These are phyloP conservation scores for Lipomyces kockii DNA, from an alignment of 805 yeast species.

Conservation along the genomic window DNA sequence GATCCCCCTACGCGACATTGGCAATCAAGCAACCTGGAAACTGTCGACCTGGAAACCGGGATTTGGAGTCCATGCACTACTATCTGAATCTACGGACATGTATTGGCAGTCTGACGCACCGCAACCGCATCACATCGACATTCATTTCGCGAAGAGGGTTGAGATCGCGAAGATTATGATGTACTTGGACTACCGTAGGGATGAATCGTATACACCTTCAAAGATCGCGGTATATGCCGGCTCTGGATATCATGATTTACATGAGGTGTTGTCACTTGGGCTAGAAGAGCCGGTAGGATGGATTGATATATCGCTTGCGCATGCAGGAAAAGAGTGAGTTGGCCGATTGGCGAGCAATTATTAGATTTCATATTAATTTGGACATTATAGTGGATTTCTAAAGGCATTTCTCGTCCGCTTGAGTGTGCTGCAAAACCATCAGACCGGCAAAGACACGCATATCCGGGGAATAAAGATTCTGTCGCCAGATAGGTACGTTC, in stretches of 20 bases:
- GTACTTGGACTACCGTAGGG: slow-evolving; percentile 70
- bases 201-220: slow-evolving; percentile 93
- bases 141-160: slow-evolving; percentile 80
- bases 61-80: slow-evolving; percentile 68
- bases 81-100: slow-evolving; percentile 65
- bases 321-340: slow-evolving; percentile 53
- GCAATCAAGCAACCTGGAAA: slow-evolving; percentile 82
- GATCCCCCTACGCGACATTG: slow-evolving; percentile 56
- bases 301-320: slow-evolving; percentile 66
- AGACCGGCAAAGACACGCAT: slow-evolving; percentile 95
- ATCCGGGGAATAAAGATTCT: slow-evolving; percentile 72
- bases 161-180: slow-evolving; percentile 68
- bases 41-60: slow-evolving; percentile 78
- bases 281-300: slow-evolving; percentile 77
- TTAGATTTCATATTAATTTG: neutral
- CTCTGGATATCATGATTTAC: slow-evolving; percentile 75
- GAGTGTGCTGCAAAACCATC: slow-evolving; percentile 76
- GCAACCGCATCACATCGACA: slow-evolving; percentile 81
- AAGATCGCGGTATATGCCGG: slow-evolving; percentile 70
- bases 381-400: slow-evolving; percentile 51
- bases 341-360: neutral
- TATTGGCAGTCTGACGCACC: slow-evolving; percentile 97
- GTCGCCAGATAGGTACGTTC: slow-evolving; percentile 48
- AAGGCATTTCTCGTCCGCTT: slow-evolving; percentile 70
- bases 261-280: slow-evolving; percentile 64